phyloP scores from a whole-genome alignment of 2,329 filamentous ascomycete genomes.

The Eutypa lata region DNA sequence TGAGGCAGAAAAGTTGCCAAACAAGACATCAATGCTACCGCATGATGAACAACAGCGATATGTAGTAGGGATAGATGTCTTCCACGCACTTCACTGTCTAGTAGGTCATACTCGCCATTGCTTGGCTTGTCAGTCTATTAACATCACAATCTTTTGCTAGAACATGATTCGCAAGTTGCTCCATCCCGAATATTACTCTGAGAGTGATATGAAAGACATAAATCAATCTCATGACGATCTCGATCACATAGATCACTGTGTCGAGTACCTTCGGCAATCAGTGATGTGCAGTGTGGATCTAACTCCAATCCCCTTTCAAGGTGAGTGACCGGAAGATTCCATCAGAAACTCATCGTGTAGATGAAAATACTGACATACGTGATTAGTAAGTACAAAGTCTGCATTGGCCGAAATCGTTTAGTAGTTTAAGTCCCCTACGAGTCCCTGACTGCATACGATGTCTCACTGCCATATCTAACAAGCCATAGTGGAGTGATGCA shows the following conservation, averaged over 20 bases:
- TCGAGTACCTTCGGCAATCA: background rate
- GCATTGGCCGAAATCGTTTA: background rate
- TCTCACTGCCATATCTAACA: background rate
- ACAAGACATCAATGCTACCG: background rate
- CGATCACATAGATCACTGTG: background rate
- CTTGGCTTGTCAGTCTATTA: background rate
- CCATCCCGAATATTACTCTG: background rate
- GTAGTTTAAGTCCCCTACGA: background rate
- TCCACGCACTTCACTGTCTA: background rate
- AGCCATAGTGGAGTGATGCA: background rate
- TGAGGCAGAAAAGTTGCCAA: background rate
- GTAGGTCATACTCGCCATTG: background rate
- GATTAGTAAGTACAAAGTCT: background rate
- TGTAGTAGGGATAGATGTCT: background rate
- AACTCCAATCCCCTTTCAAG: background rate
- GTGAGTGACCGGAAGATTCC: background rate
- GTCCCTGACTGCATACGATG: background rate
- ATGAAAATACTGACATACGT: background rate
- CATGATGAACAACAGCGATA: background rate
- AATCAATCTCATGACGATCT: background rate
- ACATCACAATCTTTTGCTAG: background rate
- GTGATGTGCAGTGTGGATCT: background rate
- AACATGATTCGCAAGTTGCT: background rate
- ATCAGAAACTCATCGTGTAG: background rate
- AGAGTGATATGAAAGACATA: background rate